phyloP scores from a whole-genome alignment of 176 grass and related monocot species.

The Musa schizocarpa region DNA sequence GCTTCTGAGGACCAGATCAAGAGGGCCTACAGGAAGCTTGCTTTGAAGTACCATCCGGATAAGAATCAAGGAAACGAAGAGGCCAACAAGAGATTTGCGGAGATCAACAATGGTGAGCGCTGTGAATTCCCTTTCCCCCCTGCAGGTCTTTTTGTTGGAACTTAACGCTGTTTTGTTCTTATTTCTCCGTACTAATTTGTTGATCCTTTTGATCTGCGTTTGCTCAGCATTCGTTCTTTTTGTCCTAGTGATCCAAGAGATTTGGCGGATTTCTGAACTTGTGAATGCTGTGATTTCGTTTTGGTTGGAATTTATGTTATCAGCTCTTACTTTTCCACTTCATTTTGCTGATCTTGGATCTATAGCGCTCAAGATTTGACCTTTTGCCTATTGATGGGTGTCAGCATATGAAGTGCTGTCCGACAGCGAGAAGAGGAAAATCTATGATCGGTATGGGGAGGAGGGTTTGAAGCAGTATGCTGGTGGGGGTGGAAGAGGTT shows the following conservation, averaged over 20 bases:
- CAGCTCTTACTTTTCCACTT: not conserved
- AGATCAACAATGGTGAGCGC: slow-evolving; percentile 86
- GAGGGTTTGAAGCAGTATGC: slow-evolving; percentile 92
- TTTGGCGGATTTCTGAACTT: not conserved
- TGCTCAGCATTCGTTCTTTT: no score
- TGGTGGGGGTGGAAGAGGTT: slow-evolving; percentile 40
- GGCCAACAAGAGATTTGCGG: slow-evolving; percentile 77
- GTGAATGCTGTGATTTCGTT: not conserved
- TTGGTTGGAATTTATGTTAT: not conserved
- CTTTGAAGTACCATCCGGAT: slow-evolving; percentile 92
- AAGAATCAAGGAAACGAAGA: slow-evolving; percentile 92
- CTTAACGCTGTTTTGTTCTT: no score
- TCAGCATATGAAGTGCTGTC: slow-evolving; percentile 85
- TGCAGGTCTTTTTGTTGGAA: no score
- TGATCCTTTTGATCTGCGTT: no score
- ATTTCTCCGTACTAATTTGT: no score
- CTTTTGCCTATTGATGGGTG: not conserved
- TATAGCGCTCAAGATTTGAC: no score
- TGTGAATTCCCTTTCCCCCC: no score
- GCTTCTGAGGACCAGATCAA: slow-evolving; percentile 98
- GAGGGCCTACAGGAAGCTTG: slow-evolving; percentile 93
- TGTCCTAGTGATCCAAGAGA: not conserved
- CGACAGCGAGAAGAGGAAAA: slow-evolving; percentile 90
- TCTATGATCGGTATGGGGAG: slow-evolving; percentile 90
- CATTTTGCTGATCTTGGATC: not conserved